Evolutionary conservation across 257 asterid genomes (phyloP), one percentile per base, ranked within the genome.

Genomic region (Lycium barbarum): DNA sequence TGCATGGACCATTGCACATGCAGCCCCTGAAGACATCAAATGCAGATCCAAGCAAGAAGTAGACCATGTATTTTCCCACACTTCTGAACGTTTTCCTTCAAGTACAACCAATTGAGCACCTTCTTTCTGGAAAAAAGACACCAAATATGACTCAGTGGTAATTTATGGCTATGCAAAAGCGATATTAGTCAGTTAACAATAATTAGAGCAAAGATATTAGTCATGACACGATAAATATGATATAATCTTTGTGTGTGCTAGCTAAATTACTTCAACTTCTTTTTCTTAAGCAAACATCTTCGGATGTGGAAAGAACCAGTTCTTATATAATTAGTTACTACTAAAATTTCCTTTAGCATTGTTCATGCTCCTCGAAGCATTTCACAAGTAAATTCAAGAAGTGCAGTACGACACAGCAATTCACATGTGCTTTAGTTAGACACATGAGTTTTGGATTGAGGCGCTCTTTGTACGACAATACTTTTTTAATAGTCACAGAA

Each of bases 1-100:
- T 43, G 98, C 92, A 13, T 94, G 99, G 70, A 96, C 97, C 98
- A 96, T 96, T 53, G 99, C 99, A 73, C 94, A 92, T 10, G 98
- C 99, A 65, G 97, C 99, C 22, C 99, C 99, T 2, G 95, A 96
- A 65, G 99, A 94, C 98, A 94, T 96, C 81, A 96, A 92, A 87
- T 94, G 99, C 91, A 96, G 88, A 89, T 96, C 99, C 70, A 94
- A 91, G 92, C 98, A 95, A 80, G 98, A 94, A 10, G 88, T 87
- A 1, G 98, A 88, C 94, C 96, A 94, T 22, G 95, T 91, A 73
- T 89, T 92, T 66, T 91, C 98, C 99, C 98, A 96, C 51, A 93
- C 99, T 33, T 96, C 94, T 8, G 96, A 89, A 11, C 93, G 94
- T 85, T 93, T 93, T 20, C 98, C 98, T 89, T 96, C 98, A 47